phyloP scores from a whole-genome alignment of 2,329 filamentous ascomycete species.

The Colletotrichum salicis region DNA sequence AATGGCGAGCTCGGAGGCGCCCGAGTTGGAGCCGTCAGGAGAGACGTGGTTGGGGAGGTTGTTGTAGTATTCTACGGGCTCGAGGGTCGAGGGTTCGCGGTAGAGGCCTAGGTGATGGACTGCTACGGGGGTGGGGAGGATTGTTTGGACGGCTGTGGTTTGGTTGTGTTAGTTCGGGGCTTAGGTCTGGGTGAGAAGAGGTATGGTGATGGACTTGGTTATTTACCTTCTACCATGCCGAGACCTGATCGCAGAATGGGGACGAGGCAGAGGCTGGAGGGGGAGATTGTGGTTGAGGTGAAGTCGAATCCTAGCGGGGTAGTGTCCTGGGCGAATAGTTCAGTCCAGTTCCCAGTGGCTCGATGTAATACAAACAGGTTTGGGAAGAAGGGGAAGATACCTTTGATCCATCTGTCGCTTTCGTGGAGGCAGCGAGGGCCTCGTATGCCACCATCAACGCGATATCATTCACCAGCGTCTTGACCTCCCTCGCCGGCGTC shows the following conservation, averaged over 20 bases:
- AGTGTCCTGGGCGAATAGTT: conserved; percentile 64
- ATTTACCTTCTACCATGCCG: conserved; percentile 84
- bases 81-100: conserved; percentile 86
- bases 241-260: conserved; percentile 93
- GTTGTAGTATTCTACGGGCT: conserved; percentile 97
- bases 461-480: conserved; percentile 86
- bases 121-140: conserved; percentile 83
- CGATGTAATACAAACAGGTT: not conserved
- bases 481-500: conserved; percentile 79
- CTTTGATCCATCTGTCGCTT: conserved; percentile 67
- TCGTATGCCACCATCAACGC: conserved; percentile 84
- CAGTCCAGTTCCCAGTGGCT: not conserved
- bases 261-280: conserved; percentile 79
- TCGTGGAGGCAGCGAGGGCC: conserved; percentile 75
- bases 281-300: conserved; percentile 70
- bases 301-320: conserved; percentile 85
- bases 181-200: not conserved
- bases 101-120: conserved; percentile 96
- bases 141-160: conserved; percentile 75
- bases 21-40: conserved; percentile 48
- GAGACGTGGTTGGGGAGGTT: conserved; percentile 82
- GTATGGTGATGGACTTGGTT: not conserved
- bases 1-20: conserved; percentile 72
- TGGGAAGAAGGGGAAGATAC: conserved; percentile 53
- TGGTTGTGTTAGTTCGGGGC: conserved; percentile 15